Percentiles rank a stretch among this genome's conserved stretches.
Evolutionary conservation across 1,284 basidiomycete genomes (phyloP).

Genomic region (Trametes versicolor): DNA sequence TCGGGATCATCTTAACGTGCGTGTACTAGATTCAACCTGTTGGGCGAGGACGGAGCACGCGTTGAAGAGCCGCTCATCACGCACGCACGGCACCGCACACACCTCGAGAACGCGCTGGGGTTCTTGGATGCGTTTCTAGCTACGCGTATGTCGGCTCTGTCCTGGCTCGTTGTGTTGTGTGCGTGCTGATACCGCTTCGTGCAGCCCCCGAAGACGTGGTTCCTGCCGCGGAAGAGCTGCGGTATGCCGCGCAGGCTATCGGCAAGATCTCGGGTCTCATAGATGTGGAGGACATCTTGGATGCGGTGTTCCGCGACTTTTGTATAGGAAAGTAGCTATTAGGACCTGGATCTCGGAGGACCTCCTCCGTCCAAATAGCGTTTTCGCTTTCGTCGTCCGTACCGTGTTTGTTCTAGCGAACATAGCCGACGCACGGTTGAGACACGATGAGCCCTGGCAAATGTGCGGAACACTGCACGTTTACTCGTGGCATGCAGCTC

Average conservation of each 20-base stretch:
- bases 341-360: neutral
- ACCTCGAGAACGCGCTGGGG: constrained; percentile 71
- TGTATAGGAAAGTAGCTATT: constrained; percentile 80
- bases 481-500: no score
- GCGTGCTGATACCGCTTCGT: neutral
- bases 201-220: constrained; percentile 70
- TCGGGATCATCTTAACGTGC: neutral
- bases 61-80: constrained; percentile 74
- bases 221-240: constrained; percentile 84
- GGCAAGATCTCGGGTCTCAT: constrained; percentile 82
- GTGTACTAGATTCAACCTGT: constrained; percentile 49
- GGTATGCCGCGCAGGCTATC: constrained; percentile 85
- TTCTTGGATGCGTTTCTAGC: constrained; percentile 76
- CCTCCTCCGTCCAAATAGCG: no score
- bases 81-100: constrained; percentile 80
- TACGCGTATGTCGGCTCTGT: constrained; percentile 53
- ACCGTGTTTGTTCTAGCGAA: no score
- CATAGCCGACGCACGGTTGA: no score
- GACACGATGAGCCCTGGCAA: no score
- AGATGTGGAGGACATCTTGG: constrained; percentile 82
- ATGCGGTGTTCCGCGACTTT: constrained; percentile 84
- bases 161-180: constrained; percentile 2
- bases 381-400: no score
- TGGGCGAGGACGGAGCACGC: constrained; percentile 39
- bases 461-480: no score